phyloP scores from a whole-genome alignment of 2,329 filamentous ascomycete genomes.

The Cryphonectria naterciae region DNA sequence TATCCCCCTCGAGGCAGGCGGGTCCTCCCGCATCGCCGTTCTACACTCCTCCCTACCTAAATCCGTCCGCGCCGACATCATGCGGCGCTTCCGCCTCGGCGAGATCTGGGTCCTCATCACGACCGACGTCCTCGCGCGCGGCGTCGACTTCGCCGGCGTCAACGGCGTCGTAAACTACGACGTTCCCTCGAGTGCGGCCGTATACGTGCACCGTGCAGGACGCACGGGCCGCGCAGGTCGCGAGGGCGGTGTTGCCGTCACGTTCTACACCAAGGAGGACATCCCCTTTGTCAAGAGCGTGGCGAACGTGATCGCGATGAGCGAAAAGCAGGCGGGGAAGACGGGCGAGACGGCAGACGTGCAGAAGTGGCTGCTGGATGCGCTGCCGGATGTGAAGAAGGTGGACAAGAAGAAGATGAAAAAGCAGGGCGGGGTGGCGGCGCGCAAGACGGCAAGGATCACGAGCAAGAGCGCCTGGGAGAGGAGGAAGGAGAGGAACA shows the following conservation, averaged over 20 bases:
- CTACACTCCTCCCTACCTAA: constrained; percentile 87
- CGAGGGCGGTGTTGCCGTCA: constrained; percentile 86
- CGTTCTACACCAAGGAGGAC: constrained; percentile 94
- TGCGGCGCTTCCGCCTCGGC: constrained; percentile 86
- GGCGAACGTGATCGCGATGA: constrained; percentile 86
- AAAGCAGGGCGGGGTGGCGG: constrained; percentile 74
- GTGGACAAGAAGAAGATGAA: constrained; percentile 82
- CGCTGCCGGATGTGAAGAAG: constrained; percentile 82
- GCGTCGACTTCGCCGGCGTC: constrained; percentile 91
- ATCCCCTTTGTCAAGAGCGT: constrained; percentile 87
- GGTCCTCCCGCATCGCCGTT: constrained; percentile 81
- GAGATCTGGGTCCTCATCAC: constrained; percentile 98
- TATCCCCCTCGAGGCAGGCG: constrained; percentile 86
- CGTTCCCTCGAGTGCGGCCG: constrained; percentile 85
- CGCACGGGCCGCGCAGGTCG: constrained; percentile 88
- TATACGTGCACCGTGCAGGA: constrained; percentile 91
- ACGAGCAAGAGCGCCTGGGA: constrained; percentile 83
- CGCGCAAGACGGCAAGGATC: constrained; percentile 68
- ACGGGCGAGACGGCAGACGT: constrained; percentile 61
- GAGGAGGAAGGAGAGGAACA: constrained; percentile 69
- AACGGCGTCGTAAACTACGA: constrained; percentile 98
- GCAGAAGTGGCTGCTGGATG: constrained; percentile 85
- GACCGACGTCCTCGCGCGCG: constrained; percentile 88
- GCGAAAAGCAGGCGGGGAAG: constrained; percentile 71
- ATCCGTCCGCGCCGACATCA: constrained; percentile 74